Percentiles rank a stretch among this genome's conserved stretches.
Conservation (phyloP, 208 protist genomes). For the Trypanosoma boissoni region DNA sequence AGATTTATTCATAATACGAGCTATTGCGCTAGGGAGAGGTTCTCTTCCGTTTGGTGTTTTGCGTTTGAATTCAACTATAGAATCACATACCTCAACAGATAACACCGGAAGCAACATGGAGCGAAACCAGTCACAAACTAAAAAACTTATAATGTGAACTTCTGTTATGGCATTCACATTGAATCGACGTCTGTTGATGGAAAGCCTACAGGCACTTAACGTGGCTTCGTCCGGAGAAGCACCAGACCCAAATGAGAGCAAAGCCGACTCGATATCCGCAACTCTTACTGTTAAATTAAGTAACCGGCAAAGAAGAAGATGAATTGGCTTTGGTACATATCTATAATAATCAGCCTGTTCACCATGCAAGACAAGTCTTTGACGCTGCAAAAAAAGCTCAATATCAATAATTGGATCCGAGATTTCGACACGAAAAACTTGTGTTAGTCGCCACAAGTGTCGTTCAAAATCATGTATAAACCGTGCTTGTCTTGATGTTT, state of each 20-base stretch:
- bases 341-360: constrained; percentile 74
- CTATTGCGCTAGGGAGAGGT: constrained; percentile 35
- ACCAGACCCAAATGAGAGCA: constrained; percentile 62
- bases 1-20: constrained; percentile 51
- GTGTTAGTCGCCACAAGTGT: constrained; percentile 77
- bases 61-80: constrained; percentile 58
- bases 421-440: constrained; percentile 75
- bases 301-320: constrained; percentile 70
- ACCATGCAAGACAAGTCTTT: constrained; percentile 79
- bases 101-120: constrained; percentile 59
- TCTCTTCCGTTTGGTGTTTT: constrained; percentile 31
- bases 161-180: constrained; percentile 53
- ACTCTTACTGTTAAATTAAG: constrained; percentile 49
- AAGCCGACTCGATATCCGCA: constrained; percentile 32
- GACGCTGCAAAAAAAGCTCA: constrained; percentile 72
- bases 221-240: constrained; percentile 41
- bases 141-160: constrained; percentile 62
- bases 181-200: constrained; percentile 78
- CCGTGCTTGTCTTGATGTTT: constrained; percentile 77
- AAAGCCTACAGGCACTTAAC: constrained; percentile 53
- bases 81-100: constrained; percentile 50
- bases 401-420: constrained; percentile 76
- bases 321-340: constrained; percentile 72
- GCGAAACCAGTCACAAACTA: constrained; percentile 82
- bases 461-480: constrained; percentile 88